phyloP scores from a whole-genome alignment of 345 rosid species.

The Nasturtium officinale region DNA sequence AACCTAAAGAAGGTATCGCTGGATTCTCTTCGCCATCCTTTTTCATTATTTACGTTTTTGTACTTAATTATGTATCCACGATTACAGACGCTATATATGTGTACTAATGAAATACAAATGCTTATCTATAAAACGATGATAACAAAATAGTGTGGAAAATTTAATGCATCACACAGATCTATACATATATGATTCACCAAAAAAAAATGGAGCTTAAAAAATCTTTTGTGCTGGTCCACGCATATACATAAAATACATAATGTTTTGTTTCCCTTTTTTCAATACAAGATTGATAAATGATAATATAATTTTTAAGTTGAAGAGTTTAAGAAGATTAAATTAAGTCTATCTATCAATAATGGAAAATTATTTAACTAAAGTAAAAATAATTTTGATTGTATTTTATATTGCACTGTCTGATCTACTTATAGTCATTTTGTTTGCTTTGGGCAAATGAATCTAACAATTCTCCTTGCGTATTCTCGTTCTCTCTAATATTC shows the following conservation, averaged over 20 bases:
- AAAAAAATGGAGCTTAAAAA: too few relatives aligned
- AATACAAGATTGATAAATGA: not conserved
- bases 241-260: not conserved
- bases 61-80: not conserved
- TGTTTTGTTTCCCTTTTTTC: not conserved
- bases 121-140: not conserved
- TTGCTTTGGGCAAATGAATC: not conserved
- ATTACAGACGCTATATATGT: not conserved
- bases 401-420: not conserved
- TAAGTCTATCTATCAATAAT: not conserved
- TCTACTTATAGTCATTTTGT: conserved; percentile 3
- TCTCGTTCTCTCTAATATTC: not conserved
- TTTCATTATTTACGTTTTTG: not conserved
- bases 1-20: conserved; percentile 8
- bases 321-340: not conserved
- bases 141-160: not conserved
- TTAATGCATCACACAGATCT: not conserved
- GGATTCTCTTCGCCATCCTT: conserved; percentile 19
- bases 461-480: not conserved
- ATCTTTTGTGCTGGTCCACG: not conserved
- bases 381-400: not conserved
- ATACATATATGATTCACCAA: not conserved
- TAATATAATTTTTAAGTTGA: not conserved
- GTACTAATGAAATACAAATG: not conserved
- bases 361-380: not conserved